Percentiles rank a stretch among this genome's conserved stretches.
phyloP scores from a whole-genome alignment of 2,329 filamentous ascomycete genomes.

The Apiospora aurea region DNA sequence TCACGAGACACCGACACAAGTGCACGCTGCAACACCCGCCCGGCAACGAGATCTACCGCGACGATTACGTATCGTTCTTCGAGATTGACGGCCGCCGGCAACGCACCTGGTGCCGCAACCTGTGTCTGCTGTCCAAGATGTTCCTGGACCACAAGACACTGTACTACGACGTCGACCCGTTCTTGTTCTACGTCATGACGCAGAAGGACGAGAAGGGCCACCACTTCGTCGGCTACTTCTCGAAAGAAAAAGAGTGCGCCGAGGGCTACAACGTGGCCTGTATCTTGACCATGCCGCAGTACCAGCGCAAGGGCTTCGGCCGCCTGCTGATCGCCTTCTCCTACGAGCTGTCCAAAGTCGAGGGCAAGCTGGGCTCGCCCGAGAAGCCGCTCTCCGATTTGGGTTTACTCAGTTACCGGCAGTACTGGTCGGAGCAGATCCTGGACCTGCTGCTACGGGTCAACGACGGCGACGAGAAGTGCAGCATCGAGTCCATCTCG shows the following conservation, averaged over 20 bases:
- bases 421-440: slow-evolving; percentile 97
- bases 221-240: slow-evolving; percentile 99
- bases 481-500: slow-evolving; percentile 87
- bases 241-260: slow-evolving; percentile 96
- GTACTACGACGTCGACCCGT: slow-evolving; percentile 99
- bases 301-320: slow-evolving; percentile 93
- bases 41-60: slow-evolving; percentile 97
- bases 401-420: slow-evolving; percentile 90
- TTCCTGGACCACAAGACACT: slow-evolving; percentile 97
- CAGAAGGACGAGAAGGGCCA: slow-evolving; percentile 87
- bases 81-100: slow-evolving; percentile 96
- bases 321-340: slow-evolving; percentile 95
- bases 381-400: slow-evolving; percentile 97
- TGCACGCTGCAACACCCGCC: slow-evolving; percentile 92
- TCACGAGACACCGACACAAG: slow-evolving; percentile 85
- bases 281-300: slow-evolving; percentile 95
- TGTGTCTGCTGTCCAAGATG: slow-evolving; percentile 93
- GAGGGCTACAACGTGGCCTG: slow-evolving; percentile 98
- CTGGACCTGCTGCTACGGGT: slow-evolving; percentile 82
- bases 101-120: slow-evolving; percentile 93
- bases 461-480: slow-evolving; percentile 71
- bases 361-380: slow-evolving; percentile 92
- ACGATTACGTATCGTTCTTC: slow-evolving; percentile 93
- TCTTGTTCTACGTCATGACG: slow-evolving; percentile 98
- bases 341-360: slow-evolving; percentile 94